Evolutionary conservation across 345 rosid species (phyloP), one percentile per base, ranked within the genome.

Genomic region (Populus pruinosa): DNA sequence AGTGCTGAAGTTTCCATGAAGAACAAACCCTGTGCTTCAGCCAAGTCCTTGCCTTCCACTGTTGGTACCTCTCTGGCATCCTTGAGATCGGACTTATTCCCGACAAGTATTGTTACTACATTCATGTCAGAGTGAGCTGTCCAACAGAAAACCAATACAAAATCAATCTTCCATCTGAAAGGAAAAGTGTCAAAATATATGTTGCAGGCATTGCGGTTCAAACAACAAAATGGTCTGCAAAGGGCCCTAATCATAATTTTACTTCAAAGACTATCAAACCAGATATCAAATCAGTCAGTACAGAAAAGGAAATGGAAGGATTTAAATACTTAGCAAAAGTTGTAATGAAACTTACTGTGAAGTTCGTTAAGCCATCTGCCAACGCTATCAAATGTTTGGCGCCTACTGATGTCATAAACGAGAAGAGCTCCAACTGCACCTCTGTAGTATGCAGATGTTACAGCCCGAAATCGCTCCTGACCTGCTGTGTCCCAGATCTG

Each of bases 401-500:
- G 88, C 79, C 99, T 91, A 79, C 98, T 93, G 81, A 95, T 91
- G 76, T 95, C 99, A 75, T 95, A 95, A 75, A 95, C 98, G 68
- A 95, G 85, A 75, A 95, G 96, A 79, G 99, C 99, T 79, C 99
- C 99, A 33, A 95, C 99, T 20, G 99, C 98, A 78, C 99, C 99
- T 73, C 99, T 83, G 83, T 95, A 95, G 77, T 95, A 95, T 12
- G 99, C 98, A 75, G 98, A 93, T 59, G 98, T 95, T 67, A 95
- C 98, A 69, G 99, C 99, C 80, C 99, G 90, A 79, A 95, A 93
- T 73, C 99, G 94, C 82, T 95, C 98, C 87, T 95, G 99, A 80
- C 99, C 99, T 9, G 99, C 99, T 39, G 98, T 95, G 81, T 95
- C 99, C 99, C 99, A 95, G 80, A 95, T 93, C 85, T 95, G 99